Base-by-base conservation (phyloP, 306 rosid species). In the Cucumis melo region DNA sequence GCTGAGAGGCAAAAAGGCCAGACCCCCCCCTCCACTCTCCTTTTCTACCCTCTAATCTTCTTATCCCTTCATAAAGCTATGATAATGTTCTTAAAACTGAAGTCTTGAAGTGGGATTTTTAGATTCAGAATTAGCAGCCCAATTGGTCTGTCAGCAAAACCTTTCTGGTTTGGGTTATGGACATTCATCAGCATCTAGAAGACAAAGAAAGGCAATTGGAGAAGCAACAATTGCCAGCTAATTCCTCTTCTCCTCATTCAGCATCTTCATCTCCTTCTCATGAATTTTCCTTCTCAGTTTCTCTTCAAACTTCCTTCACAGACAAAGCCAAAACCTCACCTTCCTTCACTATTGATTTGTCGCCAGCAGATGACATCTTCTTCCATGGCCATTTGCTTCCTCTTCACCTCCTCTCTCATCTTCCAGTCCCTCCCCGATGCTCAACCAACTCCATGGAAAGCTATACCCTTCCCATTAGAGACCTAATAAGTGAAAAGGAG, bases 301-400 rank as follows among this genome's bases (percentile, higher is more conserved):
- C 98, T 48, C 88, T 91, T 61, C 93, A 89, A 78, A 80, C 90
- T 64, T 88, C 79, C 72, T 75, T 82, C 48, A 17, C 84, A 72
- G 63, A 90, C 48, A 77, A 84, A 74, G 51, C 88, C 85, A 82
- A 80, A 75, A 13, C 82, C 12, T 66, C 85, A 19, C 63, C 89
- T 76, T 84, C 94, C 6, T 83, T 85, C 57, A 97, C 97, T 62
- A 78, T 89, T 48, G 98, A 93, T 82, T 83, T 93, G 78, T 85
- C 98, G 51, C 98, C 98, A 0, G 98, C 98, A 6, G 98, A 93
- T 44, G 98, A 93, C 83, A 93, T 93, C 72, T 93, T 93, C 92
- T 93, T 91, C 89, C 98, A 90, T n/a, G 98, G 98, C 24, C 98
- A 91, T 80, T 80, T 93, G 82, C 97, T 93, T 50, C 98, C 98